Base-by-base conservation (phyloP, 1,139 yeast species). In the Candida mesenterica region DNA sequence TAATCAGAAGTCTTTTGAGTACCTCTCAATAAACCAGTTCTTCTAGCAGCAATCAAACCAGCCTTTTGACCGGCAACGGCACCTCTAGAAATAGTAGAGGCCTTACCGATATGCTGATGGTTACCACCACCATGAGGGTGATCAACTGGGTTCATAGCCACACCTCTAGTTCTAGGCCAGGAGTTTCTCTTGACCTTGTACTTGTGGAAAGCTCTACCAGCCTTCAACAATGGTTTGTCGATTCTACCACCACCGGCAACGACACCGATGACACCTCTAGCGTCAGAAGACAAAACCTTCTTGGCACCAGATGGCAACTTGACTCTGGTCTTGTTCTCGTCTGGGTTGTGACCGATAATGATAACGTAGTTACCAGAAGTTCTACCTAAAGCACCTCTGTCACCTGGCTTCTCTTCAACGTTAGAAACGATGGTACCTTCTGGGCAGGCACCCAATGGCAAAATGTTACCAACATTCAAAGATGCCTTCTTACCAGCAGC, bases 111-210 rank as follows among this genome's bases (percentile, higher is more conserved):
- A 75, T 92, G 98, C 82, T 92, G 98, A 79, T 92, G 98, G 97
- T 92, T 92, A 92, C 98, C 98, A 90, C 98, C 98, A 86, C 98
- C 98, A 56, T 89, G 94, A 50, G 99, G 99, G 72, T 92, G 99
- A 65, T 92, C 97, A 59, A 82, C 79, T 45, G 95, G 94, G 67
- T 92, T 92, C 96, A 88, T 88, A 36, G 98, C 98, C 49, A 75
- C 97, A 89, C 97, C 97, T 80, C 97, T 88, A 69, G 97, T 26
- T 10, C 15, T 14, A 26, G 16, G 16, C 29, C 26, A 24, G 5
- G 26, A 24, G 26, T 24, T 12, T 15, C 29, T 26, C 18, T 26
- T 26, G 7, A 26, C 29, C 29, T 26, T 13, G 29, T 14, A 26
- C 29, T 92, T 92, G 89, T 89, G 96, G 96, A 81, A 90, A 55